Percentiles rank a stretch among this genome's conserved stretches.
Evolutionary conservation across 352 stramenopile species (phyloP).

Genomic region (Phytopythium helicoides): DNA sequence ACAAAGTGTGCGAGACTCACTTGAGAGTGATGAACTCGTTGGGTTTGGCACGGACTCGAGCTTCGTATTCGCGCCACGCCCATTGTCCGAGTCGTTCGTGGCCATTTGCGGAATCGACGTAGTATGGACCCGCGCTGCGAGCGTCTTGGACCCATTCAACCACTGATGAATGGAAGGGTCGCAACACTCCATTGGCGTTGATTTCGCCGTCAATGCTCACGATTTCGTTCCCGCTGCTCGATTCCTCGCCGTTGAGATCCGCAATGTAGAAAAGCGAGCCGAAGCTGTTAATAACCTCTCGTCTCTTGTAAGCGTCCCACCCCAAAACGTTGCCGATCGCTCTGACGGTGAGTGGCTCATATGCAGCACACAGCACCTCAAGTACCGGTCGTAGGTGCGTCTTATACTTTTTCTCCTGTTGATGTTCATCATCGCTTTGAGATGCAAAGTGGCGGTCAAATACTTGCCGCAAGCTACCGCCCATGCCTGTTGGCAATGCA

Average conservation of each 20-base stretch:
- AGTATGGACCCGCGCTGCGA: conserved; percentile 42
- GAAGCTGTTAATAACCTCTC: conserved; percentile 45
- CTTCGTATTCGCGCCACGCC: conserved; percentile 57
- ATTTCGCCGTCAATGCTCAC: conserved; percentile 14
- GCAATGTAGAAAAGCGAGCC: conserved; percentile 59
- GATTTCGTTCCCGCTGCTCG: neutral
- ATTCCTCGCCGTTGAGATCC: conserved; percentile 13
- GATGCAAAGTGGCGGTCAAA: conserved; percentile 67
- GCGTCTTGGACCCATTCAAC: conserved; percentile 67
- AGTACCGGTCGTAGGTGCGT: conserved; percentile 56
- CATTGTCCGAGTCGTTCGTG: conserved; percentile 62
- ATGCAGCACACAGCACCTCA: conserved; percentile 67
- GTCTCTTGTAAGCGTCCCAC: conserved; percentile 58
- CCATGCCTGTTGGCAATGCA: conserved; percentile 58
- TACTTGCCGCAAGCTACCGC: conserved; percentile 65
- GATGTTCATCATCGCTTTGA: conserved; percentile 3
- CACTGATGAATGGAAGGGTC: conserved; percentile 78
- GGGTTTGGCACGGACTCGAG: conserved; percentile 33
- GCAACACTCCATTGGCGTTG: conserved; percentile 14
- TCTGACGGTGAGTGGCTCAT: conserved; percentile 46
- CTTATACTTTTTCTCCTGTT: conserved; percentile 39
- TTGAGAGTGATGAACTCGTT: conserved; percentile 72
- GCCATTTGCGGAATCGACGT: conserved; percentile 47
- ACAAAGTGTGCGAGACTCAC: no score
- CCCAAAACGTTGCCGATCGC: conserved; percentile 49